Evolutionary conservation across 257 asterid genomes (phyloP), one percentile per base, ranked within the genome.

Genomic region (Solanum rostratum): DNA sequence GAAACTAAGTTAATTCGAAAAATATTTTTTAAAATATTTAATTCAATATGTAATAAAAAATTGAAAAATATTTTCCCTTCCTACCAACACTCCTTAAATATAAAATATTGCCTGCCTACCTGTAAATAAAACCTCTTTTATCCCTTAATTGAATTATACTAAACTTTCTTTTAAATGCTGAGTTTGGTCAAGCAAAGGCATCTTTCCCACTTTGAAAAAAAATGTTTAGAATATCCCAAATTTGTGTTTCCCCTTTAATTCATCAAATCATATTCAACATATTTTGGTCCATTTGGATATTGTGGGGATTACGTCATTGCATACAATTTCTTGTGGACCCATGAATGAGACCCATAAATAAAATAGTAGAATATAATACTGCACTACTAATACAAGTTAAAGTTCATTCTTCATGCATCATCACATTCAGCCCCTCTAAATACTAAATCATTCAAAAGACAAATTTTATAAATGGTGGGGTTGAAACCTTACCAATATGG

Each of bases 251-350:
- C 20, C 41, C 24, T 76, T 76, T 5, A 15, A 24, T 27, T 76
- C 62, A 49, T 50, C 15, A 76, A 76, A 66, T 76, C 45, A 76
- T 24, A 49, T 49, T 49, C 62, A 68, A 33, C 39, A 20, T 20
- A 8, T 37, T 68, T 33, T 33, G 46, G 3, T 52, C 9, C 41
- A 52, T 46, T 78, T 79, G 53, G 53, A 70, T 70, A 41, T 41
- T 71, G 54, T 71, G 80, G 54, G 19, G 5, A 79, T 80, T 80
- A n/a, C 53, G 84, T 80, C 84, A 80, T 60, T 80, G 84, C 84
- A 55, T 80, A 80, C 84, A 80, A 80, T 54, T 50, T 30, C 46
- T 55, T 50, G 84, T 55, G 53, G 84, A 49, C 45, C 62, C 16
- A 16, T 33, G 24, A 66, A 20, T 30, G 24, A 66, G 22, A 30